Percentiles rank a stretch among this genome's conserved stretches.
These are phyloP conservation scores for Ascochyta koolunga DNA, from an alignment of 2,329 filamentous ascomycete species.

Conservation along the genomic window DNA sequence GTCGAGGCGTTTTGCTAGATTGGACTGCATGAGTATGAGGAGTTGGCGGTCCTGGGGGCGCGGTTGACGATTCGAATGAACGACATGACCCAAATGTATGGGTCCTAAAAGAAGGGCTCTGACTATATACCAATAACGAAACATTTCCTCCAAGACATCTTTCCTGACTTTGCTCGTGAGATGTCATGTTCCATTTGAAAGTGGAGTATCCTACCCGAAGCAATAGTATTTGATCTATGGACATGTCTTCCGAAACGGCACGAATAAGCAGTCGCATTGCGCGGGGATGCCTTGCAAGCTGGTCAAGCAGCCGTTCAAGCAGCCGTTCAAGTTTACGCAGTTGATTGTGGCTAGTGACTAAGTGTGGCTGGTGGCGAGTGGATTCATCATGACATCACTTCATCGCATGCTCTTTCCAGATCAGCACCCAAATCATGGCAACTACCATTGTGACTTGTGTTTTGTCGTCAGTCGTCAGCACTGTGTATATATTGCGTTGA, in stretches of 20 bases:
- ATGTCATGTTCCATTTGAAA: too few relatives aligned
- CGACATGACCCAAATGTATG: slow-evolving; percentile 19
- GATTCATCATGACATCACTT: slow-evolving; percentile 9
- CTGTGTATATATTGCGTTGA: background rate
- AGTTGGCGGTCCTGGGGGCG: slow-evolving; percentile 15
- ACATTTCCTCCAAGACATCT: slow-evolving; percentile 3
- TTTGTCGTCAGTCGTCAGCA: slow-evolving; percentile 5
- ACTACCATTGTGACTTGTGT: background rate
- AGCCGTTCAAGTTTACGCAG: background rate
- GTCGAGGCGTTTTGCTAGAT: slow-evolving; percentile 25
- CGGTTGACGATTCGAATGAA: slow-evolving; percentile 16
- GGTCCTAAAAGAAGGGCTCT: slow-evolving; percentile 8
- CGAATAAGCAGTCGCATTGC: too few relatives aligned
- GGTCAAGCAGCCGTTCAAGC: background rate
- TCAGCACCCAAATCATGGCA: slow-evolving; percentile 15
- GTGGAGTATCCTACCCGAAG: too few relatives aligned
- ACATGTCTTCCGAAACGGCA: too few relatives aligned
- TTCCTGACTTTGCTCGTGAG: background rate
- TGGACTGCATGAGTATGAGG: slow-evolving; percentile 12
- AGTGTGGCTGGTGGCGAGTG: background rate
- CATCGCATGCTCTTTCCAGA: slow-evolving; percentile 10
- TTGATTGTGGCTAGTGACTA: background rate
- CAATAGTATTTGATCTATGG: too few relatives aligned
- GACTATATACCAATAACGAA: slow-evolving; percentile 19
- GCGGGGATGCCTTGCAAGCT: background rate